Conservation (phyloP, 345 rosid species). For the Carallia pectinifolia region DNA sequence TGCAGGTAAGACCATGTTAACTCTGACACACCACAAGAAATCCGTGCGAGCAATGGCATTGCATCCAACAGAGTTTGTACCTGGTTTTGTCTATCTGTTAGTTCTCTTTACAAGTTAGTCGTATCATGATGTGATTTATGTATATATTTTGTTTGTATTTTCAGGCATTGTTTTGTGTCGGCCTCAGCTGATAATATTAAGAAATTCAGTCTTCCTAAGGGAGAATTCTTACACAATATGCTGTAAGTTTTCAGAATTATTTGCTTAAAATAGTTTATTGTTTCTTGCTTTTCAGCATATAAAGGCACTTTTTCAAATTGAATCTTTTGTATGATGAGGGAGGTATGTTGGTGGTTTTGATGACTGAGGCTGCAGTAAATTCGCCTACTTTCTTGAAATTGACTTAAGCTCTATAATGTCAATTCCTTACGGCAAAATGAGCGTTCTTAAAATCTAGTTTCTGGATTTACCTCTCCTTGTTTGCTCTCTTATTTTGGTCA, state of each 20-base stretch:
- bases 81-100: constrained; percentile 7
- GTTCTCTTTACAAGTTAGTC: not conserved
- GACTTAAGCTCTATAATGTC: too few species aligned
- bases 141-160: constrained; percentile 6
- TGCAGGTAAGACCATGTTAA: constrained; percentile 87
- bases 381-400: too few species aligned
- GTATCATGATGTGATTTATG: not conserved
- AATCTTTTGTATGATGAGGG: not conserved
- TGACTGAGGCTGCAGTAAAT: not conserved
- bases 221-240: constrained; percentile 96
- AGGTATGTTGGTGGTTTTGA: not conserved
- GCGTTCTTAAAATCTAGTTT: too few species aligned
- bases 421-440: too few species aligned
- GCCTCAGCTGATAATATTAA: constrained; percentile 98
- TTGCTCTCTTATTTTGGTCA: too few species aligned
- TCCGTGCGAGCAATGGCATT: constrained; percentile 93
- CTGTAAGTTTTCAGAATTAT: constrained; percentile 58
- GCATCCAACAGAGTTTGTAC: constrained; percentile 90
- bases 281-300: not conserved
- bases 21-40: constrained; percentile 97
- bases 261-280: not conserved
- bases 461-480: too few species aligned
- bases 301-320: not conserved
- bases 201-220: constrained; percentile 84
- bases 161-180: constrained; percentile 88